Evolutionary conservation across 106 monocot species (phyloP), one percentile per base, ranked within the genome.

Genomic region (Allium fistulosum): DNA sequence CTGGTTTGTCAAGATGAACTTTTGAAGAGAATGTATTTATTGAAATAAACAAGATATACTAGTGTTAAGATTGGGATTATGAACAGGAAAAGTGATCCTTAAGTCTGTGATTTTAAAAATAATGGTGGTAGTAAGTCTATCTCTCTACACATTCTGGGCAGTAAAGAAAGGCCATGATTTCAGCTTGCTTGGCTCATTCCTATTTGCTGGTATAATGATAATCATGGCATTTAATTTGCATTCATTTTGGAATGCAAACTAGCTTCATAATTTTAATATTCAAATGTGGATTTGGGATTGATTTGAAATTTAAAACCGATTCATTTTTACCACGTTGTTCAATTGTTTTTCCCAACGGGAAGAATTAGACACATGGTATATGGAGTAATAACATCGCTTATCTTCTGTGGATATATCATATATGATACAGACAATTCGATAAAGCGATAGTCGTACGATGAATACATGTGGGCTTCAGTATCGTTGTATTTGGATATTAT

Each of bases 101-200:
- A 80, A 85, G 27, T 64, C 85, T 48, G 80, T 66, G 16, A 58
- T 80, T 47, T 74, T 85, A 9, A 85, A 80, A 14, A 68, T 63
- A 6, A 66, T 72, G 12, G 85, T 85, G 11, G 74, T 80, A 1
- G 61, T 85, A 6, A 78, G 85, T 55, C 77, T 85, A 22, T 80
- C 85, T 15, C 61, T 85, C 6, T 85, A 85, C 75, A 85, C 85
- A 12, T 85, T 85, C 71, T 85, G 80, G 80, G 85, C 53, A 1
- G 53, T 4, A 2, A 53, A 53, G 53, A 10, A 15, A 53, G 53
- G 53, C 3, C 53, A 53, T 2, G 53, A 53, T 53, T 53, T 53
- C 68, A 77, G 16, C 46, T 80, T 10, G 48, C 72, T 53, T 48
- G 28, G 28, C 28, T 3, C 28, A 3, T 28, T 28, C 28, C 28